phyloP scores from a whole-genome alignment of 2,329 filamentous ascomycete genomes.

The Westerdykella aurantiaca region DNA sequence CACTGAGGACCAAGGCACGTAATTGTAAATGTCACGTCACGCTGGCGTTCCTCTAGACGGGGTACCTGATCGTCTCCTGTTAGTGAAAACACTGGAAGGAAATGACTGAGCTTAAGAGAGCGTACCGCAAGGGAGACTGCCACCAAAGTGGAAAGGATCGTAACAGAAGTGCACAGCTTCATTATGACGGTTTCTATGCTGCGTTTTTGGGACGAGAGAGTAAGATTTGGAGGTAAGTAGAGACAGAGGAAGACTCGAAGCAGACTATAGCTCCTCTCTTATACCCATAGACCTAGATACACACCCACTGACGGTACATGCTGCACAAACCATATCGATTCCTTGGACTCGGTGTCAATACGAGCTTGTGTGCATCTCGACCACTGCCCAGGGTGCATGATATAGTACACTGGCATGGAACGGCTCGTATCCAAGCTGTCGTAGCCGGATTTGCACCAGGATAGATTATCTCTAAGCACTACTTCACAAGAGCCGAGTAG shows the following conservation, averaged over 20 bases:
- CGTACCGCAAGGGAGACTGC: conserved; percentile 19
- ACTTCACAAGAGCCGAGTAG: too few relatives aligned
- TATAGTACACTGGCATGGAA: too few relatives aligned
- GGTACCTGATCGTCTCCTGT: conserved; percentile 13
- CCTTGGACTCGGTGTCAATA: not conserved
- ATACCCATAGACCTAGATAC: too few relatives aligned
- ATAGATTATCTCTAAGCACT: too few relatives aligned
- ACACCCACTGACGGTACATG: too few relatives aligned
- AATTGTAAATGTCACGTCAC: conserved; percentile 18
- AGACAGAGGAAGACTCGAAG: too few relatives aligned
- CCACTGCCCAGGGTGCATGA: not conserved
- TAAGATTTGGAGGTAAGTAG: too few relatives aligned
- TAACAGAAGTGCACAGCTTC: conserved; percentile 11
- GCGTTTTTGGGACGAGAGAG: too few relatives aligned
- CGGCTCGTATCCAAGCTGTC: too few relatives aligned
- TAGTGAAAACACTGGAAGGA: not conserved
- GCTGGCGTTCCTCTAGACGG: conserved; percentile 16
- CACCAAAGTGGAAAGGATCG: conserved; percentile 11
- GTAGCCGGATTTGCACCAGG: too few relatives aligned
- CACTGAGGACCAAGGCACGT: conserved; percentile 22
- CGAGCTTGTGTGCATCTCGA: not conserved
- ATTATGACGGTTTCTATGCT: conserved; percentile 8
- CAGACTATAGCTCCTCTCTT: too few relatives aligned
- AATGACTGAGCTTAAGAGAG: not conserved
- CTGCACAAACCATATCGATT: not conserved